Percentiles rank a stretch among this genome's conserved stretches.
Evolutionary conservation across 208 protist genomes (phyloP).

Genomic region (Lotmaria passim): DNA sequence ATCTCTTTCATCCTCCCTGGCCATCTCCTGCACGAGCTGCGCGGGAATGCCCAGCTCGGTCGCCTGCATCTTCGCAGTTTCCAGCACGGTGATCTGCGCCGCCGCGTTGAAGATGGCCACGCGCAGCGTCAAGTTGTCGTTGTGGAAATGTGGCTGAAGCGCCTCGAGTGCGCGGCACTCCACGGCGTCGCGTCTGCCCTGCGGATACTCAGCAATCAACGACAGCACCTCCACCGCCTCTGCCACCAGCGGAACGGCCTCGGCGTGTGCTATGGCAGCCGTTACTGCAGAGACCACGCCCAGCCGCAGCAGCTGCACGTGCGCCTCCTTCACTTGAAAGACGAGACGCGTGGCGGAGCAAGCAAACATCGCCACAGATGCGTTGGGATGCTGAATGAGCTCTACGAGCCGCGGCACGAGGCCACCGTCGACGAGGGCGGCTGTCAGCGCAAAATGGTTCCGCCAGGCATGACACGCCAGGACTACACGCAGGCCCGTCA

Average conservation of each 20-base stretch:
- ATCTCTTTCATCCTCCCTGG: conserved; percentile 78
- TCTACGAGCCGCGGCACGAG: conserved; percentile 42
- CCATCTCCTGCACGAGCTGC: conserved; percentile 43
- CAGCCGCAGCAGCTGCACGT: conserved; percentile 55
- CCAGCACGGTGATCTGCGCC: conserved; percentile 81
- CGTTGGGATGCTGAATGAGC: conserved; percentile 45
- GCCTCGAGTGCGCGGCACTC: conserved; percentile 41
- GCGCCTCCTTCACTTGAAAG: conserved; percentile 81
- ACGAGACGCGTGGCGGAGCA: conserved; percentile 54
- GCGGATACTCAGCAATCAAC: conserved; percentile 49
- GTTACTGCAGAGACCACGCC: conserved; percentile 54
- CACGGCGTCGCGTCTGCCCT: conserved; percentile 67
- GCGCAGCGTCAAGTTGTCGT: conserved; percentile 72
- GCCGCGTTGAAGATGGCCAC: conserved; percentile 63
- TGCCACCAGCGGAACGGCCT: conserved; percentile 50
- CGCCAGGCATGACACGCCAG: conserved; percentile 60
- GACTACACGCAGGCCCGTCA: conserved; percentile 67
- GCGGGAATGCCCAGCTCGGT: conserved; percentile 48
- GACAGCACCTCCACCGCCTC: conserved; percentile 75
- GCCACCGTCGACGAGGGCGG: conserved; percentile 49
- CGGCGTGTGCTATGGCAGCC: conserved; percentile 35
- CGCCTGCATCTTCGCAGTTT: conserved; percentile 74
- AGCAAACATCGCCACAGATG: conserved; percentile 52
- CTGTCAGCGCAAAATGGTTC: conserved; percentile 67
- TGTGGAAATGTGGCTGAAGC: conserved; percentile 56